These are phyloP conservation scores for Candida ascalaphidarum DNA, from an alignment of 805 yeast genomes.

Conservation along the genomic window DNA sequence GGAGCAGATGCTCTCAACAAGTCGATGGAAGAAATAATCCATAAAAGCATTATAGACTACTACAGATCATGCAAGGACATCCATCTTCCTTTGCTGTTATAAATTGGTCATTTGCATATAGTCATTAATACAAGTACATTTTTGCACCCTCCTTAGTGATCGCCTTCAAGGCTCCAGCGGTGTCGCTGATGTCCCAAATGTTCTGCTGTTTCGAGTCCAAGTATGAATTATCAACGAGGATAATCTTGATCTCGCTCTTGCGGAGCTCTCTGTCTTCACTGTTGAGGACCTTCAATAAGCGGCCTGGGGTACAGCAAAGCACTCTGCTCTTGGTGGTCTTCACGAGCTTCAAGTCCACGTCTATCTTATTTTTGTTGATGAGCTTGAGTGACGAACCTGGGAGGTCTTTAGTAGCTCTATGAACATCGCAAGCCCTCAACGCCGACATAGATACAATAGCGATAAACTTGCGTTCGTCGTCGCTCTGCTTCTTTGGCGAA, in stretches of 20 bases:
- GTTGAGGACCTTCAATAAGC: slow-evolving; percentile 40
- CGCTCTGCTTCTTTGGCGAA: slow-evolving; percentile 18
- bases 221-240: slow-evolving; percentile 54
- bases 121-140: slow-evolving; percentile 41
- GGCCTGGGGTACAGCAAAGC: slow-evolving; percentile 57
- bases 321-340: slow-evolving; percentile 39
- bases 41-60: slow-evolving; percentile 15
- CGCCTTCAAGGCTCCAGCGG: slow-evolving; percentile 29
- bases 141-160: slow-evolving; percentile 37
- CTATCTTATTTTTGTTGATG: slow-evolving; percentile 65
- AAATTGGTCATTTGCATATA: no score
- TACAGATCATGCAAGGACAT: slow-evolving; percentile 17
- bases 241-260: slow-evolving; percentile 37
- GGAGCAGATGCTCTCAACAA: no score
- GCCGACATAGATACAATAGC: slow-evolving; percentile 67
- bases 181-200: slow-evolving; percentile 51
- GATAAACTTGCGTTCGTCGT: slow-evolving; percentile 34
- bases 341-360: slow-evolving; percentile 48
- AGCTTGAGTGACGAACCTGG: slow-evolving; percentile 55
- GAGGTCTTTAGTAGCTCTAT: slow-evolving; percentile 47
- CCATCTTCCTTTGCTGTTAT: slow-evolving; percentile 12
- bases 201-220: slow-evolving; percentile 53
- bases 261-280: slow-evolving; percentile 33
- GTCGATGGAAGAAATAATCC: slow-evolving; percentile 10
- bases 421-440: slow-evolving; percentile 78